Evolutionary conservation across 2,329 filamentous ascomycete species (phyloP), one percentile per base, ranked within the genome.

Genomic region (Alternaria gaisen): DNA sequence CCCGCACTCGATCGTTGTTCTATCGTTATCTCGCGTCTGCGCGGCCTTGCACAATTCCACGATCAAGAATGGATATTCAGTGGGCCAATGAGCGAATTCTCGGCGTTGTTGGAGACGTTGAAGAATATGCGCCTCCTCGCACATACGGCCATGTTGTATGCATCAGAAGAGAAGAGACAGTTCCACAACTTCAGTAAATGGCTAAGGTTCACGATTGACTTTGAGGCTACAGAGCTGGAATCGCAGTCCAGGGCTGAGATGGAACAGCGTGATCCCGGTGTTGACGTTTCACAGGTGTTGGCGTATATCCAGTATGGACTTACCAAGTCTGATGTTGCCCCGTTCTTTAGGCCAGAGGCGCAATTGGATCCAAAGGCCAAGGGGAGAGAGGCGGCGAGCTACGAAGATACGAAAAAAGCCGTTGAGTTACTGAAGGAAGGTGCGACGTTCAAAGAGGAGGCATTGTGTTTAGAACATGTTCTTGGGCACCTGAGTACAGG

Each of bases 1-100:
- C 95, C 95, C 0, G 93, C 92, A 0, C 83, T 98, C 2, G 93
- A 98, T 69, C 88, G 94, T 53, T 91, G 91, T 67, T 86, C 87
- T 47, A 88, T 97, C 24, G 89, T 97, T 32, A 85, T 97, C 28
- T 93, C 91, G 67, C 89, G 93, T 12, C 85, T 99, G 1, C 87
- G 91, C 22, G 94, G 95, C 1, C 87, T 98, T 12, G 93, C 94
- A 4, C 88, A 88, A 61, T 97, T 93, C 70, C 87, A 94, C 73
- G 89, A 90, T 60, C 82, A 93, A 48, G 88, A 83, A 62, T 82
- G 80, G 54, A 83, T 83, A 18, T 85, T 87, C 60, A 85, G 85
- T 34, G 82, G 91, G 36, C 73, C 78, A 0, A 61, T 78, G 1
- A 57, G 73, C 3, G 70, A 79, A 5, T 83, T 84, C 56, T 77